Base-by-base conservation (phyloP, 768 basidiomycete species). In the Amanita molliuscula region DNA sequence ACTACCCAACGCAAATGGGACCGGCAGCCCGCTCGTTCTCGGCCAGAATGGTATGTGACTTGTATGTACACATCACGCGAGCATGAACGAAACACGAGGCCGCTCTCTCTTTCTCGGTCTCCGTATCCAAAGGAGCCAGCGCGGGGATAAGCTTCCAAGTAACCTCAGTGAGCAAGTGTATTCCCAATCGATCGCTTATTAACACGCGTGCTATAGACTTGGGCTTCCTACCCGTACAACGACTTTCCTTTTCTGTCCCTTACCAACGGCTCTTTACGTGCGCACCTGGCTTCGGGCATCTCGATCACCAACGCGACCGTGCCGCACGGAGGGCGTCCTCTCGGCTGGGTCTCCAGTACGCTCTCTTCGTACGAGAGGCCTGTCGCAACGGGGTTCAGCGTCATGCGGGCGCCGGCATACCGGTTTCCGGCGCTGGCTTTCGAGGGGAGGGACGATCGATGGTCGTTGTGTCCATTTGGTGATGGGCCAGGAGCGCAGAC, bases 211-310 rank as follows among this genome's bases (percentile, higher is more conserved):
- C 31, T 31, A 3, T 42, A 77, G 75, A 77, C 77, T 2, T 74
- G 62, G 38, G 67, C 68, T 20, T 74, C 76, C 11, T 78, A 62
- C 58, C 76, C 74, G 11, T 75, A 72, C 63, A 66, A 76, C 59
- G 68, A 74, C 40, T 76, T 67, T 55, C 73, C 76, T 0, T 43
- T 58, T 11, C 52, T 78, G 10, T 61, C 65, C 25, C 65, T 79
- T 46, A 45, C 62, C 6, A 53, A 69, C 36, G 64, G 67, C 28
- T 63, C 62, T 6, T 56, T 79, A 15, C 63, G 65, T 21, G 73
- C 73, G 1, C 67, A 66, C 48, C 54, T 52, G n/a, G 18, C 58
- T 25, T 58, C 55, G 2, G 68, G 68, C 15, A 54, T 61, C 16
- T 70, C 67, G 66, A 56, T 57, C 41, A 69, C 69, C 4, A 74